Evolutionary conservation across 2,329 filamentous ascomycete species (phyloP), one percentile per base, ranked within the genome.

Genomic region (Ophiosphaerella herpotricha): DNA sequence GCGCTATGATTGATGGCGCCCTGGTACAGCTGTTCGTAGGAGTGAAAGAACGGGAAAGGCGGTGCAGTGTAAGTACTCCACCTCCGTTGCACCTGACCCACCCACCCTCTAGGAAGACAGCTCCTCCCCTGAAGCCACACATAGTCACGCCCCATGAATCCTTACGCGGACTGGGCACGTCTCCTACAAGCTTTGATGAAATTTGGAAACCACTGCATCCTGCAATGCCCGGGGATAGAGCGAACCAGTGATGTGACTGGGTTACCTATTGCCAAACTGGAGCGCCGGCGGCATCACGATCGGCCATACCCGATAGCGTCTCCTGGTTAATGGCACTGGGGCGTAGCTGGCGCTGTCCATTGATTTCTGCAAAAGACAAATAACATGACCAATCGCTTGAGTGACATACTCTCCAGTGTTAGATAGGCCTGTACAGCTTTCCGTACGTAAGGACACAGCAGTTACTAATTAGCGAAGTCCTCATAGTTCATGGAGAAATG

Each of bases 161-260:
- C 26, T 26, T 46, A 35, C 8, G 9, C 31, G 16, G 16, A 18
- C 43, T 46, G 29, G n/a, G 23, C 29, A 23, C 35, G 35, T 34
- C 29, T 46, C 29, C 29, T 46, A 40, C 40, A 35, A 21, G 43
- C 43, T 46, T 39, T 46, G 4, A 40, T 46, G 29, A 46, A 46
- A 21, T 26, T 46, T 46, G 37, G 26, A 46, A 46, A 46, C 43
- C 18, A 14, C 18, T 18, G 18, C 18, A 18, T 18, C 18, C 18
- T 18, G 18, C 18, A 18, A 18, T 18, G 18, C 18, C 18, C 18
- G 18, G 18, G 18, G 18, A 18, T 18, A 18, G 18, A 18, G 18
- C 18, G 18, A 18, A 18, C 18, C 18, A 18, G 18, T 18, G 18
- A 46, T 46, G 37, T 46, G 33, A 46, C 16, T 23, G 18, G 24